phyloP scores from a whole-genome alignment of 176 grass and related monocot genomes.

The Carex parvula region DNA sequence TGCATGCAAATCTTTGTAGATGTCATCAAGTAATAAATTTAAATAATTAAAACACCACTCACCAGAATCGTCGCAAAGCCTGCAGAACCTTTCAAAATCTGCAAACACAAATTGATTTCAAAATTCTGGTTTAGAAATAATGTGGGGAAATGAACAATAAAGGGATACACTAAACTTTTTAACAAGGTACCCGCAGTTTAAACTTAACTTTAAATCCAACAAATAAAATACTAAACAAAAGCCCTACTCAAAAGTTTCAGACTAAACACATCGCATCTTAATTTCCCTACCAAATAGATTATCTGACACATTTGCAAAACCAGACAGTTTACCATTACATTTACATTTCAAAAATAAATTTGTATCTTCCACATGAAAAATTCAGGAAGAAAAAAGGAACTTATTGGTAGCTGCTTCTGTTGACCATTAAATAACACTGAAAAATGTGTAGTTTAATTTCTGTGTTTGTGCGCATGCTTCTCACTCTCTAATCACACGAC shows the following conservation, averaged over 20 bases:
- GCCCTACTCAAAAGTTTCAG: not conserved
- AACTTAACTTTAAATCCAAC: not conserved
- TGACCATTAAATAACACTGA: not conserved
- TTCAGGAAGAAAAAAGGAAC: not conserved
- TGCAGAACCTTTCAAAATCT: constrained; percentile 34
- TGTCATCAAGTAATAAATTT: not conserved
- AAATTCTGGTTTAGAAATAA: no score
- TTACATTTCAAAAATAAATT: not conserved
- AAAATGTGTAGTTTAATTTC: not conserved
- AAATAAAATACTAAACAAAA: not conserved
- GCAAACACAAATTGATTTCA: constrained; percentile 4
- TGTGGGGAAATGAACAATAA: no score
- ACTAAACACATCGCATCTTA: not conserved
- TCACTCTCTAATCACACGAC: not conserved
- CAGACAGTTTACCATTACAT: no score
- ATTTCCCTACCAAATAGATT: not conserved
- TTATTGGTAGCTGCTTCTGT: not conserved
- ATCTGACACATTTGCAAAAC: not conserved
- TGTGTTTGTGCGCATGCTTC: not conserved
- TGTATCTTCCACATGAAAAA: not conserved
- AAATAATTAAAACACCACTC: not conserved
- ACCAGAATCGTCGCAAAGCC: constrained; percentile 28
- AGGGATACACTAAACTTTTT: no score
- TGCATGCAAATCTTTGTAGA: not conserved
- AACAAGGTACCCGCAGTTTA: not conserved